These are phyloP conservation scores for Funneliformis caledonium DNA, from an alignment of 371 early-diverging fungal species.

Conservation along the genomic window DNA sequence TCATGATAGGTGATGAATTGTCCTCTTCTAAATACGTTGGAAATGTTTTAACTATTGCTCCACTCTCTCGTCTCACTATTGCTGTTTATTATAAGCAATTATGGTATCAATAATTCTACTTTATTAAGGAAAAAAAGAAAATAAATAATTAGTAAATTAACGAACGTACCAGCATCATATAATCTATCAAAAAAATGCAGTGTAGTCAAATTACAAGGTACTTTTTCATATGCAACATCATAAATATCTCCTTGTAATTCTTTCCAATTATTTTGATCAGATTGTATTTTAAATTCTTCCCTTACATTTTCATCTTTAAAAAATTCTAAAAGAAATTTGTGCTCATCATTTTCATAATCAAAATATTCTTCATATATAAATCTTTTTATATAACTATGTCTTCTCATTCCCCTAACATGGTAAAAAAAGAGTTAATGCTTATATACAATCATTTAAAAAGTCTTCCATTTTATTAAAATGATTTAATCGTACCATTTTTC, in stretches of 20 bases:
- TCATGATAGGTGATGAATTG: background rate
- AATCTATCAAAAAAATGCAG: conserved; percentile 14
- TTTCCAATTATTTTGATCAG: background rate
- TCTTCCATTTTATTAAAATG: background rate
- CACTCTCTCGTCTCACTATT: background rate
- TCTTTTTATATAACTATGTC: conserved; percentile 16
- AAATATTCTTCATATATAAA: conserved; percentile 31
- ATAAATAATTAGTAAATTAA: background rate
- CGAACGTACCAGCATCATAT: background rate
- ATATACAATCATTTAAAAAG: background rate
- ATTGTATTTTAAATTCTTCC: conserved; percentile 1
- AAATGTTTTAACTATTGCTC: background rate
- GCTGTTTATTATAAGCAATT: background rate
- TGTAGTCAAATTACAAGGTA: background rate
- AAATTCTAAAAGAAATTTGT: background rate
- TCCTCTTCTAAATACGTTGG: background rate
- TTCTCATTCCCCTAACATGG: background rate
- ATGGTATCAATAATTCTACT: background rate
- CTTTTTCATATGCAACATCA: background rate
- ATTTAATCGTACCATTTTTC: background rate
- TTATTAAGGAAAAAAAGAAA: background rate
- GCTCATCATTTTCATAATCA: background rate
- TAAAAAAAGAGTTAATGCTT: background rate
- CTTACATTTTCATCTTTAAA: conserved; percentile 5
- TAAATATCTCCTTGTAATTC: background rate